A percentile compares a stretch with the other conserved stretches of the same genome.
Evolutionary conservation across 176 grass and related monocot genomes (phyloP).

Genomic region (Ensete glaucum): DNA sequence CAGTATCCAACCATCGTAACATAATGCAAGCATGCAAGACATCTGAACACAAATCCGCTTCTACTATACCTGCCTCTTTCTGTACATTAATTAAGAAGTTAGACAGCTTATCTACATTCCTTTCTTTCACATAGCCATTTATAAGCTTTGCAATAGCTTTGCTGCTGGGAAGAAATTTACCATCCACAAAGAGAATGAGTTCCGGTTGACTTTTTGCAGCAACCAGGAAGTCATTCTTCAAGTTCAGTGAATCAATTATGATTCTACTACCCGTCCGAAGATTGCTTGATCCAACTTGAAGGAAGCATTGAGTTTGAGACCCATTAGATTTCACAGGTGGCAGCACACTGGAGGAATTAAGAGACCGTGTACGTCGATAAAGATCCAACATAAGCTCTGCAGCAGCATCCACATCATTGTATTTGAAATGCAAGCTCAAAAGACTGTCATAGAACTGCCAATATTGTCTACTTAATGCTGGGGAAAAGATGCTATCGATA

Average conservation of each 20-base stretch:
- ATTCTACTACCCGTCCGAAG: constrained; percentile 57
- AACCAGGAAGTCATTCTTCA: constrained; percentile 44
- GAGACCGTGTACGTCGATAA: constrained; percentile 32
- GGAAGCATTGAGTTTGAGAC: constrained; percentile 32
- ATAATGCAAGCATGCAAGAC: constrained; percentile 57
- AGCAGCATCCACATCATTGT: constrained; percentile 67
- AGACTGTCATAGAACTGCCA: constrained; percentile 65
- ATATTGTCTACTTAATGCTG: constrained; percentile 38
- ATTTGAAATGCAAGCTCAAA: constrained; percentile 68
- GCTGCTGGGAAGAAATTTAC: constrained; percentile 42
- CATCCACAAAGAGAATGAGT: constrained; percentile 40
- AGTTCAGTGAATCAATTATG: constrained; percentile 46
- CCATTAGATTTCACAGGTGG: not conserved
- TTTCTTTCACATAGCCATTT: constrained; percentile 48
- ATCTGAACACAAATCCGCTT: constrained; percentile 30
- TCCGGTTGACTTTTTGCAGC: constrained; percentile 20
- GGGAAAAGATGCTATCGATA: constrained; percentile 31
- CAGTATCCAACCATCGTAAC: constrained; percentile 60
- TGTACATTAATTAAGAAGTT: constrained; percentile 43
- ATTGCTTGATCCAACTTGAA: constrained; percentile 70
- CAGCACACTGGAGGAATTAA: constrained; percentile 5
- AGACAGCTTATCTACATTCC: constrained; percentile 45
- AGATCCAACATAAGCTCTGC: constrained; percentile 50
- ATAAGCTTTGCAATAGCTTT: constrained; percentile 75
- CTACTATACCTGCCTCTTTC: constrained; percentile 25